Conservation (phyloP, 371 early-diverging fungal genomes). For the Homolaphlyctis polyrhiza region DNA sequence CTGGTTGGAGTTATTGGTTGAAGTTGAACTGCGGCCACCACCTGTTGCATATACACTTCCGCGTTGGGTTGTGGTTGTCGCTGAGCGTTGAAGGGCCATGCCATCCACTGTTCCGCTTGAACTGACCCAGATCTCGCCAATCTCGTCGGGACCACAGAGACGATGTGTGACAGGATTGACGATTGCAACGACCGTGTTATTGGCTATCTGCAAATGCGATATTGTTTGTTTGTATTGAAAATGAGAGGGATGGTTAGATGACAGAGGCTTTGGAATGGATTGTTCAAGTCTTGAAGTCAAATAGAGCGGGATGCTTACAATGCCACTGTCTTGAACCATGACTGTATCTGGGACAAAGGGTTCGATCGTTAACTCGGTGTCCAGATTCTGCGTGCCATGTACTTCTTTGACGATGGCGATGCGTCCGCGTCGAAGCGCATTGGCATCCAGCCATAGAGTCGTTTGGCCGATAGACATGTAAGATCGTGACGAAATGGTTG, state of each 20-base stretch:
- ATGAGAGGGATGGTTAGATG: no score
- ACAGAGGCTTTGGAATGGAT: no score
- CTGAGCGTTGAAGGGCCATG: no score
- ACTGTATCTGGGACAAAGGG: conserved; percentile 16
- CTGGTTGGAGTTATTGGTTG: no score
- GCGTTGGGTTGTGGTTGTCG: no score
- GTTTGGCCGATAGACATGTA: conserved; percentile 71
- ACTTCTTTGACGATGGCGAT: conserved; percentile 51
- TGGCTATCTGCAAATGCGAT: conserved; percentile 39
- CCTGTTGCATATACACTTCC: no score
- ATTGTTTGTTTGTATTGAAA: no score
- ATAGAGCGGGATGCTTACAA: conserved; percentile 33
- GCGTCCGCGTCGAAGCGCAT: conserved; percentile 61
- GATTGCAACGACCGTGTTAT: conserved; percentile 78
- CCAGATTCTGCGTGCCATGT: conserved; percentile 15
- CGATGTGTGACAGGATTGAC: conserved; percentile 68
- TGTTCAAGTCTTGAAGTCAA: not conserved
- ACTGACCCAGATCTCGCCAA: conserved; percentile 87
- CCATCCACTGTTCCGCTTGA: conserved; percentile 57
- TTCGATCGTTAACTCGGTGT: not conserved
- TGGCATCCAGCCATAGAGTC: conserved; percentile 56
- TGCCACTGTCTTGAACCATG: conserved; percentile 73
- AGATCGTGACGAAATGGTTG: conserved; percentile 72
- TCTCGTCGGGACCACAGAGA: conserved; percentile 61
- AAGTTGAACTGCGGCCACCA: no score